These are phyloP conservation scores for Gossypium mustelinum DNA, from an alignment of 345 rosid genomes.

Conservation along the genomic window DNA sequence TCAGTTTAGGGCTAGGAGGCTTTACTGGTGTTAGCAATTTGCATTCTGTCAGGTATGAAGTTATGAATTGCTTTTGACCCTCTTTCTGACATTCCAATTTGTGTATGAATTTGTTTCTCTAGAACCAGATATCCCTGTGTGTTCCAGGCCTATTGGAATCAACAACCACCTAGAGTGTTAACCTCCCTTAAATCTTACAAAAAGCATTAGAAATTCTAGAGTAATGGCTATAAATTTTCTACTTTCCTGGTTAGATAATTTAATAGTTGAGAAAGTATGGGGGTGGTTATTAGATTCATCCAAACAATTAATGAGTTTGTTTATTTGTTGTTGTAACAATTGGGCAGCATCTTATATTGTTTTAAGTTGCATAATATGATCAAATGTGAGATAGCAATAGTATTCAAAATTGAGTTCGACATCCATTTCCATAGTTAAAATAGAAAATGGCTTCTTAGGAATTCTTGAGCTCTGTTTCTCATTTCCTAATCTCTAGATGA, in stretches of 20 bases:
- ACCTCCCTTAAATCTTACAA: constrained; percentile 30
- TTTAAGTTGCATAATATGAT: constrained; percentile 22
- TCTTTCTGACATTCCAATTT: no score
- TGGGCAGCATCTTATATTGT: background rate
- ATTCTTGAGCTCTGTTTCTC: background rate
- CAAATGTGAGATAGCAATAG: constrained; percentile 22
- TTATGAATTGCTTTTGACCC: no score
- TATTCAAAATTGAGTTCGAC: constrained; percentile 1
- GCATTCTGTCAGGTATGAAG: no score
- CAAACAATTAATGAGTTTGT: background rate
- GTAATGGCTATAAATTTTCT: constrained; percentile 13
- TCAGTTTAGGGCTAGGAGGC: no score
- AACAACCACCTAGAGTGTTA: constrained; percentile 42
- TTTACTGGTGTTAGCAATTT: no score
- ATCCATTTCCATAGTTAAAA: background rate
- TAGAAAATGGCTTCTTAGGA: constrained; percentile 9
- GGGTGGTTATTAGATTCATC: background rate
- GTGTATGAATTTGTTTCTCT: no score
- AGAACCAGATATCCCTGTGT: no score
- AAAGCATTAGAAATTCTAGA: constrained; percentile 45
- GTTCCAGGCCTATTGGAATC: constrained; percentile 36
- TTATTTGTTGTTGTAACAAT: background rate
- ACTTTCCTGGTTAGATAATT: background rate
- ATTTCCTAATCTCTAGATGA: background rate
- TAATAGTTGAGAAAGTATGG: background rate